Conservation (phyloP, 179 eudicot species). For the Patellifolia procumbens region DNA sequence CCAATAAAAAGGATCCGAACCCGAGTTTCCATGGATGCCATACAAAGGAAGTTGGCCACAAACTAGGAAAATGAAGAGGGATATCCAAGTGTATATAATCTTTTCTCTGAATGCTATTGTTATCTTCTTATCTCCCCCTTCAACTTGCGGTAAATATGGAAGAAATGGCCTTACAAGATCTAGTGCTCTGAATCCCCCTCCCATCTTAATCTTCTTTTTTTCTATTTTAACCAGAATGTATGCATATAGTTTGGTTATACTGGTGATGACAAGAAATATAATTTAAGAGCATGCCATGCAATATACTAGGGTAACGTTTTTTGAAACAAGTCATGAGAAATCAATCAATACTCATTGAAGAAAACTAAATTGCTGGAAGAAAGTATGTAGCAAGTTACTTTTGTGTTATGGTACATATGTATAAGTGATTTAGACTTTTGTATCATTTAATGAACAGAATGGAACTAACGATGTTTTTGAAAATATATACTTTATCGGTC, state of each 20-base stretch:
- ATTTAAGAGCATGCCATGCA: background rate
- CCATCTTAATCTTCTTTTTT: slow-evolving; percentile 13
- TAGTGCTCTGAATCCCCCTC: slow-evolving; percentile 33
- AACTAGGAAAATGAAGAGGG: slow-evolving; percentile 34
- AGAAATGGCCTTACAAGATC: slow-evolving; percentile 36
- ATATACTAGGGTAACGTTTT: background rate
- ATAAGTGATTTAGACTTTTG: no score
- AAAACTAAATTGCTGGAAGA: background rate
- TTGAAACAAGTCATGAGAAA: background rate
- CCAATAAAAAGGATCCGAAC: slow-evolving; percentile 66
- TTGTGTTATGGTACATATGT: background rate
- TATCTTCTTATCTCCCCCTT: slow-evolving; percentile 15
- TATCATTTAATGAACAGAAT: no score
- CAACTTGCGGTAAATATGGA: slow-evolving; percentile 32
- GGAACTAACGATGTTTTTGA: no score
- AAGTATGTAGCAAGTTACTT: background rate
- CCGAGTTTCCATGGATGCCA: slow-evolving; percentile 64
- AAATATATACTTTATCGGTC: no score
- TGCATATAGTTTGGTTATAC: no score
- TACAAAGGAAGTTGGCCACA: slow-evolving; percentile 68
- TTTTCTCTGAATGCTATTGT: slow-evolving; percentile 32
- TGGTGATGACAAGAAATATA: background rate
- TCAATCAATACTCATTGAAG: background rate
- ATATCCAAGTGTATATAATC: slow-evolving; percentile 29
- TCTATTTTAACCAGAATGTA: no score